These are phyloP conservation scores for Annulohypoxylon nitens DNA, from an alignment of 495 filamentous ascomycete genomes.

Conservation along the genomic window DNA sequence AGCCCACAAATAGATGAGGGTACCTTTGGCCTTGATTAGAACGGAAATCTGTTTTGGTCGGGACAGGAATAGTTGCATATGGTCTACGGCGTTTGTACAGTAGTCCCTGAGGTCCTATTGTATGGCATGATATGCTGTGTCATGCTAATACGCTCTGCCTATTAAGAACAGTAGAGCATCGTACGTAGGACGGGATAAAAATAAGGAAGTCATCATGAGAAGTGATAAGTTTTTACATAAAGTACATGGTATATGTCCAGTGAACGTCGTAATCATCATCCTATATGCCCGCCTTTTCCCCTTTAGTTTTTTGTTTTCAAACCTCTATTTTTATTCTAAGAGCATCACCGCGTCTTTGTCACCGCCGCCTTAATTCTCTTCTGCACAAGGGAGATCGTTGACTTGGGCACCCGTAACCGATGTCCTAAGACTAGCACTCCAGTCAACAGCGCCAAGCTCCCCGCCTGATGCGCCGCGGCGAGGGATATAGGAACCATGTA, in stretches of 20 bases:
- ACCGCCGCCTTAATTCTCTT: conserved; percentile 48
- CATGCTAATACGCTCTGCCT: not conserved
- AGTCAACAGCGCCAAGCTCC: conserved; percentile 85
- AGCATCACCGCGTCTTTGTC: conserved; percentile 17
- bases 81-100: conserved; percentile 36
- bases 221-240: conserved; percentile 30
- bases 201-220: conserved; percentile 19
- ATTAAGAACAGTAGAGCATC: not conserved
- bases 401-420: conserved; percentile 64
- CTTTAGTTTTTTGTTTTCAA: not conserved
- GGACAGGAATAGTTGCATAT: conserved; percentile 13
- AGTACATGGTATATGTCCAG: conserved; percentile 41
- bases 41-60: not conserved
- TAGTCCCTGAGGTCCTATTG: conserved; percentile 20
- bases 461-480: conserved; percentile 94
- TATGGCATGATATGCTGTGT: conserved; percentile 9
- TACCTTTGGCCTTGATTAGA: not conserved
- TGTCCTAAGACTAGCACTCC: conserved; percentile 81
- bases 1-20: conserved; percentile 39
- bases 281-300: not conserved
- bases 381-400: conserved; percentile 61
- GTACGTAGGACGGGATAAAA: conserved; percentile 8
- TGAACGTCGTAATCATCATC: conserved; percentile 18
- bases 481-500: conserved; percentile 92
- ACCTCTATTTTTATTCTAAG: not conserved